Percentiles rank a stretch among this genome's conserved stretches.
Conservation (phyloP, 73 alveolate genomes). For the Symbiodinium pilosum region DNA sequence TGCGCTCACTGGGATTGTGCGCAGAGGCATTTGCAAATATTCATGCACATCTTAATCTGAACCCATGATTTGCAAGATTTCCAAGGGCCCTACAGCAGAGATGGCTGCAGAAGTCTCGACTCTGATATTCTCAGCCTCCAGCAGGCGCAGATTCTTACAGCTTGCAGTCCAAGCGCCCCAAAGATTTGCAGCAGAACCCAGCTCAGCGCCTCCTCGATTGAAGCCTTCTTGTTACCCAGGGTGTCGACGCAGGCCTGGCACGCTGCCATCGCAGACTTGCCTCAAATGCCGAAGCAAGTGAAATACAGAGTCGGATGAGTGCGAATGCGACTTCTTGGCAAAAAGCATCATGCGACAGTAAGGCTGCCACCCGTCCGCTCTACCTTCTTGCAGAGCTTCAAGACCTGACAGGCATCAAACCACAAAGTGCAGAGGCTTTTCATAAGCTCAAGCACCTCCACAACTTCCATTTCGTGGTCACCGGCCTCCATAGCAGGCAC, state of each 20-base stretch:
- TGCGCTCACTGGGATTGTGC: too few relatives aligned
- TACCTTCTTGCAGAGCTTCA: constrained; percentile 84
- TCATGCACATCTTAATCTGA: too few relatives aligned
- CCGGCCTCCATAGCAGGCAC: constrained; percentile 49
- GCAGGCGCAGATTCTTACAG: neutral
- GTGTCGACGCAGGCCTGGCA: constrained; percentile 51
- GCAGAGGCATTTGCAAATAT: too few relatives aligned
- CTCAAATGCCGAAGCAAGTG: neutral
- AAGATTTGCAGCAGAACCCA: too few relatives aligned
- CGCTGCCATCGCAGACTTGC: constrained; percentile 79
- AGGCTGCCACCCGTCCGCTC: constrained; percentile 40
- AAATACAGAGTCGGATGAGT: too few relatives aligned
- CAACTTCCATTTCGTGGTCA: constrained; percentile 66
- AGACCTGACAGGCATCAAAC: neutral
- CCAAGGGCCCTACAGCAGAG: neutral
- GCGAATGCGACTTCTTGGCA: too few relatives aligned
- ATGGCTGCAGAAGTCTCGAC: constrained; percentile 64
- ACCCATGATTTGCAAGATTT: neutral
- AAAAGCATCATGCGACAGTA: too few relatives aligned
- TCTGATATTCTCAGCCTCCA: constrained; percentile 70
- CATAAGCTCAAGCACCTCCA: neutral
- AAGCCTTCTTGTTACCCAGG: constrained; percentile 49
- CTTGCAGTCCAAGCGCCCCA: too few relatives aligned
- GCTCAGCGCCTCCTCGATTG: constrained; percentile 64
- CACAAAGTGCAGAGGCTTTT: neutral